phyloP scores from a whole-genome alignment of 2,329 filamentous ascomycete species.

The Fusarium mundagurra region DNA sequence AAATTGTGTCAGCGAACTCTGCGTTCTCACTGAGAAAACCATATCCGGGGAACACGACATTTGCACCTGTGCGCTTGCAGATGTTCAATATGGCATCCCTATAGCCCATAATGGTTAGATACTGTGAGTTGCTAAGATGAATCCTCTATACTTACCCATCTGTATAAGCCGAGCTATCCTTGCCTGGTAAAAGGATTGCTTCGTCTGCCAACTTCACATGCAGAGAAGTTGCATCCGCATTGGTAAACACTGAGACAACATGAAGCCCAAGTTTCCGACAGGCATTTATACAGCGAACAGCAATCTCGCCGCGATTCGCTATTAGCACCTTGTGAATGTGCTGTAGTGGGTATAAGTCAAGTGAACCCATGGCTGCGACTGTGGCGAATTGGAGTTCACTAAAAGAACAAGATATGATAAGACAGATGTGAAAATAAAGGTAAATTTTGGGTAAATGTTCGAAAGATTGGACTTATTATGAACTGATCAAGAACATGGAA shows the following conservation, averaged over 20 bases:
- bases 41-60: neutral
- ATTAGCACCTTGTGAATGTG: neutral
- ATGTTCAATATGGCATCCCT: neutral
- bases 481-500: neutral
- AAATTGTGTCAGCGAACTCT: neutral
- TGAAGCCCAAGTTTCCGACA: neutral
- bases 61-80: neutral
- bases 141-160: neutral
- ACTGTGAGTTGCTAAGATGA: neutral
- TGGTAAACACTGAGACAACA: neutral
- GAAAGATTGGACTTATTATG: neutral
- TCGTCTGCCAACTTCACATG: neutral
- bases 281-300: neutral
- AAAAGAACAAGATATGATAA: neutral
- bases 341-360: neutral
- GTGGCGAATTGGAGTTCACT: no score
- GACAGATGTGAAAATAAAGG: neutral
- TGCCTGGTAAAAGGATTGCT: neutral
- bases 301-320: neutral
- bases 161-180: neutral
- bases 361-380: neutral
- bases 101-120: neutral
- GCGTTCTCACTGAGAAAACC: neutral
- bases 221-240: neutral
- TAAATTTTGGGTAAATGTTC: fast-evolving